A percentile compares a stretch with the other conserved stretches of the same genome.
These are phyloP conservation scores for Entomortierella lignicola DNA, from an alignment of 192 early-diverging fungal genomes.

Conservation along the genomic window DNA sequence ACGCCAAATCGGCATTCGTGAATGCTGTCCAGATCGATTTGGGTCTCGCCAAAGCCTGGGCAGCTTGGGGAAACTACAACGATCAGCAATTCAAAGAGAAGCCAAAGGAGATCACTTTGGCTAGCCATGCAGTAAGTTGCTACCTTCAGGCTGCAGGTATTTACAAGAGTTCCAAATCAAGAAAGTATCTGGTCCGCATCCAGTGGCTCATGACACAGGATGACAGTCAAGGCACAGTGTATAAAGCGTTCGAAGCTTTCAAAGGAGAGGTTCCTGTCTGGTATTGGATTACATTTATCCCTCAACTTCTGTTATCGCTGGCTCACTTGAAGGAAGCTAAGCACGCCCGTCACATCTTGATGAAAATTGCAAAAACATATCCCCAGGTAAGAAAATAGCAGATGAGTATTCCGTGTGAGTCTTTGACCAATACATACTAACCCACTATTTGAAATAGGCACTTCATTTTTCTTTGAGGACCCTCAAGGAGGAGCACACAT, in stretches of 20 bases:
- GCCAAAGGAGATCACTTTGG: conserved; percentile 83
- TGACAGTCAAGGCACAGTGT: conserved; percentile 79
- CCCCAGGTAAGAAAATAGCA: conserved; percentile 71
- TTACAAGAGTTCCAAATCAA: conserved; percentile 85
- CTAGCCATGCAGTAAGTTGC: conserved; percentile 91
- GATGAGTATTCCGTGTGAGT: no score
- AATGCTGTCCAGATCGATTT: conserved; percentile 92
- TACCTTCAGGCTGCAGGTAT: conserved; percentile 95
- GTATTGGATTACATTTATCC: conserved; percentile 99
- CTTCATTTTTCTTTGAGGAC: conserved; percentile 96
- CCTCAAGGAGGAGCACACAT: conserved; percentile 86
- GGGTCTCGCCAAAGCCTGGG: conserved; percentile 94
- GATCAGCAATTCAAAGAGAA: conserved; percentile 91
- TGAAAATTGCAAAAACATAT: conserved; percentile 94
- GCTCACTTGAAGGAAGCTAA: conserved; percentile 80
- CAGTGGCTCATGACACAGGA: conserved; percentile 95
- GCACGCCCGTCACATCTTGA: conserved; percentile 84
- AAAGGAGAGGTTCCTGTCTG: conserved; percentile 92
- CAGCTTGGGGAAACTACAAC: conserved; percentile 95
- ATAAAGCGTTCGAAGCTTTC: conserved; percentile 86
- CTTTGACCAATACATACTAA: conserved; percentile 5
- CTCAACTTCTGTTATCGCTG: conserved; percentile 88
- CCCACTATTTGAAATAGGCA: conserved; percentile 67
- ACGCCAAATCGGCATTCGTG: conserved; percentile 92
- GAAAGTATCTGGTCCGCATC: conserved; percentile 92